Percentiles rank a stretch among this genome's conserved stretches.
Evolutionary conservation across 208 protist species (phyloP).

Genomic region (Trypanosoma vivax): DNA sequence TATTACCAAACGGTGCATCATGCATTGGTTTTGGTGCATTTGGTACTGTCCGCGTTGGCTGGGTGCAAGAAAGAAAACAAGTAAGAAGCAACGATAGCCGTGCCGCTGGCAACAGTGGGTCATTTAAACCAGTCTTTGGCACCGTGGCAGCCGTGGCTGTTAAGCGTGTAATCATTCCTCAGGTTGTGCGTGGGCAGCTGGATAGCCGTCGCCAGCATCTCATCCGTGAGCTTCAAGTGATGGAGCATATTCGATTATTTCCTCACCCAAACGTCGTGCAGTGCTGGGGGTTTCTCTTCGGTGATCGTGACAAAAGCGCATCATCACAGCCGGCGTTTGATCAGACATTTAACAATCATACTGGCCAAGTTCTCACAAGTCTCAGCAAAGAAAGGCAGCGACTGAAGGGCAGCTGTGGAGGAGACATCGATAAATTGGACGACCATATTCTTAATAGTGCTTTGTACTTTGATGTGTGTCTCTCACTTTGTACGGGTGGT

Average conservation of each 20-base stretch:
- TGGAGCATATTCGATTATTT: slow-evolving; percentile 19
- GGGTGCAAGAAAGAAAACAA: slow-evolving; percentile 18
- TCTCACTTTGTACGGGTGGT: slow-evolving; percentile 19
- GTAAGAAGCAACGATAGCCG: neutral
- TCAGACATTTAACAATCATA: neutral
- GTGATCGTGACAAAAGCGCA: neutral
- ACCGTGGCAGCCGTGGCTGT: slow-evolving; percentile 21
- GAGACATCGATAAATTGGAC: neutral
- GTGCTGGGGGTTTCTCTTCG: slow-evolving; percentile 34
- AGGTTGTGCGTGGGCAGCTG: neutral
- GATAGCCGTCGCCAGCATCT: slow-evolving; percentile 3
- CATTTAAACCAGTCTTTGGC: neutral
- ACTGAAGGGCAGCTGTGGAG: neutral
- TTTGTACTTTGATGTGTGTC: slow-evolving; percentile 18
- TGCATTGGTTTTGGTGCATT: slow-evolving; percentile 22
- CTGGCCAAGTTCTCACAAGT: neutral
- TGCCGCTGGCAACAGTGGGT: neutral
- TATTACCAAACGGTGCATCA: neutral
- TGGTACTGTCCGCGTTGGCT: slow-evolving; percentile 22
- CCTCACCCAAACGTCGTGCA: slow-evolving; percentile 37
- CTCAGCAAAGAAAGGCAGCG: neutral
- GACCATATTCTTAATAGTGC: slow-evolving; percentile 1
- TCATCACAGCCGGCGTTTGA: too few species aligned
- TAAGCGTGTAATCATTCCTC: slow-evolving; percentile 19
- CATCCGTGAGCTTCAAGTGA: slow-evolving; percentile 21